These are phyloP conservation scores for Naegleria fowleri DNA, from an alignment of 208 protist genomes.

Conservation along the genomic window DNA sequence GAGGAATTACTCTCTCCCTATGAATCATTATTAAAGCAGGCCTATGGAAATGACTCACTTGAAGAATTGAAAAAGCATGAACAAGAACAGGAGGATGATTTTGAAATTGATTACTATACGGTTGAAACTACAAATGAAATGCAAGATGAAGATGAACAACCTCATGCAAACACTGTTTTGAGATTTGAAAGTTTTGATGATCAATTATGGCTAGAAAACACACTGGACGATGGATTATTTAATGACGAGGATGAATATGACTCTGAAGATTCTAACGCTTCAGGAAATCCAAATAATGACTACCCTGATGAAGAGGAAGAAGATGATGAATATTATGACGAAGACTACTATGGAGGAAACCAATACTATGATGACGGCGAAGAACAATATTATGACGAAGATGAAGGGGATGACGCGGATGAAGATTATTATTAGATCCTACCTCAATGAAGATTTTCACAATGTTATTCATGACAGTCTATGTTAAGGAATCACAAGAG, in stretches of 20 bases:
- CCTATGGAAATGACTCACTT: background rate
- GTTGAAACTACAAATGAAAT: background rate
- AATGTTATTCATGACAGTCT: no score
- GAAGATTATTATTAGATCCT: no score
- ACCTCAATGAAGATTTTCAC: no score
- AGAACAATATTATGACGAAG: background rate
- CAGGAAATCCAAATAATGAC: background rate
- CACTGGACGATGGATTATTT: background rate
- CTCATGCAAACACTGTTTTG: background rate
- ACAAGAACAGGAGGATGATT: background rate
- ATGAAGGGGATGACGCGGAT: background rate
- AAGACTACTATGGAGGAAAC: background rate
- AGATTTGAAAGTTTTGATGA: constrained; percentile 18
- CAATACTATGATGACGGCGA: background rate
- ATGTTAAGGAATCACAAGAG: no score
- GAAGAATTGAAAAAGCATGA: background rate
- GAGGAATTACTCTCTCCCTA: background rate
- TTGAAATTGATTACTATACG: background rate
- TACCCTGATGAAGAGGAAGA: background rate
- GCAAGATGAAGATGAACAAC: background rate
- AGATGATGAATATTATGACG: background rate
- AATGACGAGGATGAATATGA: background rate
- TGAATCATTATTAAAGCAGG: background rate
- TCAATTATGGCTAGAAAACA: constrained; percentile 5
- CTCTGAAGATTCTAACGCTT: background rate